phyloP scores from a whole-genome alignment of 1,139 yeast species.

The Candida mesenterica region DNA sequence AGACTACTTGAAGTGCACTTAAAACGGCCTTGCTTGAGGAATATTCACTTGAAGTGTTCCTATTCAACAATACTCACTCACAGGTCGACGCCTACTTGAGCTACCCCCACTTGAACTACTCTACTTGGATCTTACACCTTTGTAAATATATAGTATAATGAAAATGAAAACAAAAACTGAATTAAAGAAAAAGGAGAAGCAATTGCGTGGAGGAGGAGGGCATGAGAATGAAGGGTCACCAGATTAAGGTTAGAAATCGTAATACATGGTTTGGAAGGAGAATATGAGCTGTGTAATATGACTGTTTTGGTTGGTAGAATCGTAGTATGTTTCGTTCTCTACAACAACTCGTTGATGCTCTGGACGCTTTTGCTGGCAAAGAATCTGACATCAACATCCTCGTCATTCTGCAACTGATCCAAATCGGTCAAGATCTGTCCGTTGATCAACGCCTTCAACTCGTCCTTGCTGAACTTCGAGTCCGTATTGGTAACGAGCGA shows the following conservation, averaged over 20 bases:
- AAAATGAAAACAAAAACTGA: conserved; percentile 4
- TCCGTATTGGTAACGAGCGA: conserved; percentile 35
- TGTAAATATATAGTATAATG: conserved; percentile 5
- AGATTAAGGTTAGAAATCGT: neutral
- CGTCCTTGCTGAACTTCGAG: conserved; percentile 16
- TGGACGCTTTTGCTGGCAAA: conserved; percentile 67
- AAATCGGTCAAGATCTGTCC: conserved; percentile 62
- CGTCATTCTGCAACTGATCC: conserved; percentile 64
- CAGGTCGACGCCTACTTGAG: too few species aligned
- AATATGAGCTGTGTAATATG: too few species aligned
- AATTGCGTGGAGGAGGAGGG: neutral
- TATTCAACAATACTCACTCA: too few species aligned
- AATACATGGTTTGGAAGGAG: too few species aligned
- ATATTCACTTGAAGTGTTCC: too few species aligned
- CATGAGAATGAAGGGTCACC: neutral
- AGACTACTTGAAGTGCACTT: too few species aligned
- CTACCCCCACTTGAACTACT: too few species aligned
- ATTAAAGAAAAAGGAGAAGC: conserved; percentile 5
- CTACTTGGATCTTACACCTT: too few species aligned
- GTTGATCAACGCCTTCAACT: conserved; percentile 43
- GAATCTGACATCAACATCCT: conserved; percentile 86
- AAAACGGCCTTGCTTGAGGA: too few species aligned
- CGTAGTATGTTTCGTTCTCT: neutral
- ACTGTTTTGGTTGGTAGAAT: neutral
- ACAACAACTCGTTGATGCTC: conserved; percentile 28